phyloP scores from a whole-genome alignment of 129 eudicot genomes.

The Glebionis coronaria region DNA sequence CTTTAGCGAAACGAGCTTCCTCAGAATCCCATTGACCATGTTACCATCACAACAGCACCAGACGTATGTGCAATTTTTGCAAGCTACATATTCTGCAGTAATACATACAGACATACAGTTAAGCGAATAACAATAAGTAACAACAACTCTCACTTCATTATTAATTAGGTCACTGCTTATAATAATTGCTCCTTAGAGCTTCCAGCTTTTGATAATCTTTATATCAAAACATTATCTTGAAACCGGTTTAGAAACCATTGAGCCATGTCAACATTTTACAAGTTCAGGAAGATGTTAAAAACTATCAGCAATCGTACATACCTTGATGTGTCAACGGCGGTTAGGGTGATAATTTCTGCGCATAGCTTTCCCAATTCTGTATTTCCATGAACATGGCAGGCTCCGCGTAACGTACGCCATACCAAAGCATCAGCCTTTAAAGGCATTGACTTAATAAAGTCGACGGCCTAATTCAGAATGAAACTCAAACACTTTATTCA shows the following conservation, averaged over 20 bases:
- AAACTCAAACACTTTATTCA: too few relatives aligned
- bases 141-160: not conserved
- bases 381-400: conserved; percentile 64
- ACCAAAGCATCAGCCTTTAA: conserved; percentile 53
- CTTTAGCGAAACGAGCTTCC: too few relatives aligned
- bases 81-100: conserved; percentile 80
- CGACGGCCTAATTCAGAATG: too few relatives aligned
- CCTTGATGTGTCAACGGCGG: too few relatives aligned
- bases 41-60: conserved; percentile 98
- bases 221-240: not conserved
- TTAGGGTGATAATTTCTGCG: too few relatives aligned
- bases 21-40: too few relatives aligned
- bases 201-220: conserved; percentile 1
- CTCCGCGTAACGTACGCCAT: conserved; percentile 74
- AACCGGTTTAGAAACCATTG: not conserved
- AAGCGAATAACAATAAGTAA: not conserved
- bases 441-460: conserved; percentile 61
- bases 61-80: conserved; percentile 88
- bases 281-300: too few relatives aligned
- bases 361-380: conserved; percentile 48
- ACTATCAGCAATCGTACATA: too few relatives aligned
- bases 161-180: not conserved
- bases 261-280: not conserved
- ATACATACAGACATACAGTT: conserved; percentile 5
- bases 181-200: not conserved